Evolutionary conservation across 805 yeast species (phyloP), one percentile per base, ranked within the genome.

Genomic region (Saccharomyces kudriavzevii): DNA sequence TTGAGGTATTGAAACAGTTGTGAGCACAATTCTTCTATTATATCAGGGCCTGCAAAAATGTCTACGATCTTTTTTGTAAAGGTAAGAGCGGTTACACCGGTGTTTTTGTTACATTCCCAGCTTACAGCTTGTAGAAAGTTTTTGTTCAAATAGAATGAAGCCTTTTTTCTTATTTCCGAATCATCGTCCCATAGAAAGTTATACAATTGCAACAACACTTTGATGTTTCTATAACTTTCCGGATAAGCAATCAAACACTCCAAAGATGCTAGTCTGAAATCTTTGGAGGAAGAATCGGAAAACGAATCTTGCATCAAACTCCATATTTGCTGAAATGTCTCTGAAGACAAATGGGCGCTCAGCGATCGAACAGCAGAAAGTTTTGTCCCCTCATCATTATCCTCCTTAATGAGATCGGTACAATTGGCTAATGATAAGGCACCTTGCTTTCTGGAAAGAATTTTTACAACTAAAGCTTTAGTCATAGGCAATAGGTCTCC

Each of bases 151-250:
- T 72, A 73, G 1, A 58, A 48, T 0, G 87, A 73, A 0, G 87
- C 78, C 2, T 60, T 17, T 0, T 69, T 67, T 53, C 95, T 72
- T 5, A 87, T 69, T 13, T 76, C 81, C 11, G 74, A 80, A 59
- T 85, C 92, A 60, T 88, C 96, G 66, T 89, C 96, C 51, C 70
- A 69, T 25, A 84, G 63, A 56, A 71, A 75, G 13, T 68, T 63
- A 54, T 73, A 74, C 0, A 76, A 50, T 45, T 58, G 53, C 43
- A 70, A 52, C 11, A 61, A 35, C 52, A 68, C 58, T 9, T 48
- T 45, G 1, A 53, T 30, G 17, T 54, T 43, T n/a, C 28, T 11
- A 1, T 26, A 26, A 2, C 53, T 50, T 24, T 55, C 35, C 9
- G 56, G 51, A 29, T 49, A 60, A 40, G 58, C 56, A 14, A 49